Percentiles rank a stretch among this genome's conserved stretches.
These are phyloP conservation scores for Bombardia bombarda DNA, from an alignment of 495 filamentous ascomycete genomes.

Conservation along the genomic window DNA sequence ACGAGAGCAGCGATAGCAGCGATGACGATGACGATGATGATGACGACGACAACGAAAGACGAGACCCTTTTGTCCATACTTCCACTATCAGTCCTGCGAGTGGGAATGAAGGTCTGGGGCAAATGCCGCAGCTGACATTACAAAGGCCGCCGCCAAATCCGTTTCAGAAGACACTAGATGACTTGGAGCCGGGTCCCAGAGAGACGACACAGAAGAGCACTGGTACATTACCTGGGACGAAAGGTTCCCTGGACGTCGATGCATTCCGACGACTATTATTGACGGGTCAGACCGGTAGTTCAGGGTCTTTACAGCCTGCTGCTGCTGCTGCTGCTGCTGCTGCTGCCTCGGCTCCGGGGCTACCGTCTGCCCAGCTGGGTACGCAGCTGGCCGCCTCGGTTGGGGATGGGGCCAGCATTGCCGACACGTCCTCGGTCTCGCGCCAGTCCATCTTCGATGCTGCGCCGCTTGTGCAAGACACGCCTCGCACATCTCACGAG, in stretches of 20 bases:
- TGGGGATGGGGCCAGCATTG: slow-evolving; percentile 37
- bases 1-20: slow-evolving; percentile 12
- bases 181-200: slow-evolving; percentile 27
- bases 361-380: not conserved
- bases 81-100: not conserved
- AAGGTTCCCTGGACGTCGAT: slow-evolving; percentile 49
- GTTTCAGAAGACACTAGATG: slow-evolving; percentile 40
- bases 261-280: slow-evolving; percentile 54
- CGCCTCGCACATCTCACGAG: slow-evolving; percentile 41
- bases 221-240: slow-evolving; percentile 14
- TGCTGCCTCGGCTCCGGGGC: not conserved
- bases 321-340: no score
- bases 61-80: slow-evolving; percentile 18
- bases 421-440: slow-evolving; percentile 39
- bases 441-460: slow-evolving; percentile 38
- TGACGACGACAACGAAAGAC: slow-evolving; percentile 16
- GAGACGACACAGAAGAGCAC: slow-evolving; percentile 12
- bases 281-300: slow-evolving; percentile 43
- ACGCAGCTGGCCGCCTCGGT: not conserved
- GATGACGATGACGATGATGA: slow-evolving; percentile 20
- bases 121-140: not conserved
- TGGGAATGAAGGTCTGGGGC: not conserved
- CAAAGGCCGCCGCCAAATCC: slow-evolving; percentile 37
- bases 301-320: slow-evolving; percentile 8
- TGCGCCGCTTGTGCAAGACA: slow-evolving; percentile 24